phyloP scores from a whole-genome alignment of 164 flowering plant species.

The Stephania japonica region DNA sequence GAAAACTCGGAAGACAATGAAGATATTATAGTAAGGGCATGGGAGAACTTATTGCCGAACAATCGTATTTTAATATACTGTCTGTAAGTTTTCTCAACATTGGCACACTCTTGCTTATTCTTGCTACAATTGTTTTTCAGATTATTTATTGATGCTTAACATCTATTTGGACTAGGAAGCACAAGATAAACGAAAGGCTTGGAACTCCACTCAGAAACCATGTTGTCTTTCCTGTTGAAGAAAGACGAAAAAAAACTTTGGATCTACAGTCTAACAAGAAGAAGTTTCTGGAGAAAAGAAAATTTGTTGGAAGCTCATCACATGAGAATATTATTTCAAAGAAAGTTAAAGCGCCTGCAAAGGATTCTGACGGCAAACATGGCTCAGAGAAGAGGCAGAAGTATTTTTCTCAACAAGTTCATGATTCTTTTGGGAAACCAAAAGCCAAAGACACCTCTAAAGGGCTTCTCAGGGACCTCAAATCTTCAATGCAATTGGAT shows the following conservation, averaged over 20 bases:
- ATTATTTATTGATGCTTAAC: not conserved
- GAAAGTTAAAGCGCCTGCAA: constrained; percentile 8
- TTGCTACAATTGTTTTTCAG: not conserved
- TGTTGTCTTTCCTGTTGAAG: constrained; percentile 38
- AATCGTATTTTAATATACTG: constrained; percentile 12
- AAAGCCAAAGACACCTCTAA: constrained; percentile 16
- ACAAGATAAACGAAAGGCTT: constrained; percentile 37
- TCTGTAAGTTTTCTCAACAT: constrained; percentile 36
- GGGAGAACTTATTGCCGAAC: constrained; percentile 60
- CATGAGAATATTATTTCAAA: constrained; percentile 18
- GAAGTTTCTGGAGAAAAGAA: constrained; percentile 21
- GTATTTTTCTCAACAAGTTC: constrained; percentile 1
- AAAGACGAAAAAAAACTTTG: constrained; percentile 15
- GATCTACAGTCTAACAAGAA: constrained; percentile 10
- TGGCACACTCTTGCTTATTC: not conserved
- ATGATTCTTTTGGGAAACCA: constrained; percentile 17
- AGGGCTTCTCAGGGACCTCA: constrained; percentile 17
- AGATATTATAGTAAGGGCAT: constrained; percentile 49
- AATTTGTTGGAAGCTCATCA: constrained; percentile 14
- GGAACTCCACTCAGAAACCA: constrained; percentile 57
- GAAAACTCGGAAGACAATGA: constrained; percentile 29
- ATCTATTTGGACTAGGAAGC: constrained; percentile 40
- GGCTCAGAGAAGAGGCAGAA: constrained; percentile 13
- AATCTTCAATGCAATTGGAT: constrained; percentile 11
- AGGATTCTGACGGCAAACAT: constrained; percentile 8